A percentile compares a stretch with the other conserved stretches of the same genome.
Evolutionary conservation across 2,329 filamentous ascomycete genomes (phyloP).

Genomic region (Pseudogymnoascus sp.): DNA sequence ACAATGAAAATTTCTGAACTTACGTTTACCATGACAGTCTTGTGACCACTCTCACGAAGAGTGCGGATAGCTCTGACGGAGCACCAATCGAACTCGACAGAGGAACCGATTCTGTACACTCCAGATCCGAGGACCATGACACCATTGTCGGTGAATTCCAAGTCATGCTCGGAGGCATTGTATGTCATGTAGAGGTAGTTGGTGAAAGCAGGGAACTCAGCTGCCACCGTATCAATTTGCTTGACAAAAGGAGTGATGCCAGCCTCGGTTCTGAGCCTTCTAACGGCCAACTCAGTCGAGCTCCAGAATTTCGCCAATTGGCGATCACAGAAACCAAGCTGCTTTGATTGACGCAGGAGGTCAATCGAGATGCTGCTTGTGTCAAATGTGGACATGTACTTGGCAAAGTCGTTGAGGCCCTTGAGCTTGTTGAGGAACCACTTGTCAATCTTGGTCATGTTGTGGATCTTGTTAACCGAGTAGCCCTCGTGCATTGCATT

Average conservation of each 20-base stretch:
- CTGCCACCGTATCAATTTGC: constrained; percentile 97
- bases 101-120: constrained; percentile 94
- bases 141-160: constrained; percentile 78
- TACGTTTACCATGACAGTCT: constrained; percentile 87
- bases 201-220: constrained; percentile 87
- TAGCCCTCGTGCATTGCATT: constrained; percentile 96
- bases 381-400: constrained; percentile 60
- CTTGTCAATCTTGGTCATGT: constrained; percentile 96
- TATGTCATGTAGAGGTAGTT: constrained; percentile 98
- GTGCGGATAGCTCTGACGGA: constrained; percentile 91
- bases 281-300: constrained; percentile 86
- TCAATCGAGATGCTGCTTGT: constrained; percentile 55
- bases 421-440: constrained; percentile 95
- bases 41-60: constrained; percentile 71
- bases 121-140: constrained; percentile 95
- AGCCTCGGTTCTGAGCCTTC: constrained; percentile 73
- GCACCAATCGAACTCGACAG: constrained; percentile 99
- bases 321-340: constrained; percentile 87
- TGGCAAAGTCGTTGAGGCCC: constrained; percentile 81
- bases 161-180: constrained; percentile 79
- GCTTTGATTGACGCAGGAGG: constrained; percentile 75
- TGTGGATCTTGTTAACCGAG: constrained; percentile 93
- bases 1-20: constrained; percentile 14
- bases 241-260: constrained; percentile 86
- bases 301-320: constrained; percentile 92